Percentiles rank a stretch among this genome's conserved stretches.
phyloP scores from a whole-genome alignment of 208 protist genomes.

The Giardia muris region DNA sequence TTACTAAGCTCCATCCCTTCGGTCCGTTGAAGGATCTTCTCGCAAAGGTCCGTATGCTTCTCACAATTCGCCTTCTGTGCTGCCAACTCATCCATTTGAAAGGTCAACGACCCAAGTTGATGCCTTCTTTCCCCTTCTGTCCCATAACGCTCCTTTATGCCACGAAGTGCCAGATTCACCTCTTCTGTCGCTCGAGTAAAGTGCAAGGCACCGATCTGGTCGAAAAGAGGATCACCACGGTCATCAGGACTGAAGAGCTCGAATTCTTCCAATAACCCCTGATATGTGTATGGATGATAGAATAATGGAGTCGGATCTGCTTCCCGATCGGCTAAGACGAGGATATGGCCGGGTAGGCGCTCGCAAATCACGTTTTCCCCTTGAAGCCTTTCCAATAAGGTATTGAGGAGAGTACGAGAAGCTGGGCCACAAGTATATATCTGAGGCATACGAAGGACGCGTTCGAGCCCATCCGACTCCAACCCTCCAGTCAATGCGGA shows the following conservation, averaged over 20 bases:
- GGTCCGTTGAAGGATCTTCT: neutral
- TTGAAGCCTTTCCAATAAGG: neutral
- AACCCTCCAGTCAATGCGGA: neutral
- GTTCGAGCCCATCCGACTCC: neutral
- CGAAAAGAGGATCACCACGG: neutral
- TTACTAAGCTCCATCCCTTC: neutral
- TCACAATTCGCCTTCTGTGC: neutral
- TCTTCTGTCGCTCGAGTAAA: neutral
- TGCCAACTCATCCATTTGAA: neutral
- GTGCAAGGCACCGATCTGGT: neutral
- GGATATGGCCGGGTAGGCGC: neutral
- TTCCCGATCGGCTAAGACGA: neutral
- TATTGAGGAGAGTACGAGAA: neutral
- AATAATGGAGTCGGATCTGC: neutral
- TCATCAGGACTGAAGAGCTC: neutral
- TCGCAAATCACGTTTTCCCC: neutral
- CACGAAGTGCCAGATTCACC: neutral
- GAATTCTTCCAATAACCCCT: neutral
- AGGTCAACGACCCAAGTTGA: neutral
- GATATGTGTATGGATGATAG: neutral
- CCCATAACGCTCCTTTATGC: neutral
- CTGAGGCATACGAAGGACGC: neutral
- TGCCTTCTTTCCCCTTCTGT: neutral
- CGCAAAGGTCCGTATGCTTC: neutral
- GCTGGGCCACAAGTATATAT: neutral